Percentiles rank a stretch among this genome's conserved stretches.
Conservation (phyloP, 306 rosid species). For the Sesbania bispinosa region DNA sequence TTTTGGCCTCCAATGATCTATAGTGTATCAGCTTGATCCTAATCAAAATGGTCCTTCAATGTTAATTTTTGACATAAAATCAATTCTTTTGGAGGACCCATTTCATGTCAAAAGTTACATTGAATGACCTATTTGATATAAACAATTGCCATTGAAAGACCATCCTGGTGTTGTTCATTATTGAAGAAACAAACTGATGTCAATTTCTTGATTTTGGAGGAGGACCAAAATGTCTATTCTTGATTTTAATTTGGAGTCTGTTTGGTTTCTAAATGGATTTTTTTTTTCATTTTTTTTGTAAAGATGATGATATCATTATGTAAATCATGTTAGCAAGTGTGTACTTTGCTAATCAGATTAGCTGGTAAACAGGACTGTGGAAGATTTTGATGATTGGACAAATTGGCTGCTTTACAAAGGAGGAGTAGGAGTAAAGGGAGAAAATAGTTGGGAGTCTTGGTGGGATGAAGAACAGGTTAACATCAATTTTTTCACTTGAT, state of each 20-base stretch:
- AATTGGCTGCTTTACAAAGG: slow-evolving; percentile 98
- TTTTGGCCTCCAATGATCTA: not conserved
- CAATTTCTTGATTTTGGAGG: not conserved
- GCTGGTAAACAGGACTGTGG: slow-evolving; percentile 77
- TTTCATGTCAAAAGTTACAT: not conserved
- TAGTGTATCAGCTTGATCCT: no score
- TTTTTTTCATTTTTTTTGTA: not conserved
- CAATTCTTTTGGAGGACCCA: not conserved
- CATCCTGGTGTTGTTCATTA: not conserved
- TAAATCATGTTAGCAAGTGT: not conserved
- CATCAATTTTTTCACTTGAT: slow-evolving; percentile 2
- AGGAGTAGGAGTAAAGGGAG: slow-evolving; percentile 97
- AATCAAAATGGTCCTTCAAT: not conserved
- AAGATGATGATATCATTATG: not conserved
- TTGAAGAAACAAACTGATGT: not conserved
- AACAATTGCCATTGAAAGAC: not conserved
- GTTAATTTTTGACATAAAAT: not conserved
- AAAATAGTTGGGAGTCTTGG: slow-evolving; percentile 99
- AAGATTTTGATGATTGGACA: slow-evolving; percentile 98
- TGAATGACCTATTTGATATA: not conserved
- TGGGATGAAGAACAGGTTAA: slow-evolving; percentile 98
- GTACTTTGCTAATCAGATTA: slow-evolving; percentile 17
- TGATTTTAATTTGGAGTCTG: not conserved
- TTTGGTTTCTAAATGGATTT: not conserved
- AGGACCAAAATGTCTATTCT: not conserved